Evolutionary conservation across 1,284 basidiomycete species (phyloP).

Genomic region (Anthracocystis walkeri): DNA sequence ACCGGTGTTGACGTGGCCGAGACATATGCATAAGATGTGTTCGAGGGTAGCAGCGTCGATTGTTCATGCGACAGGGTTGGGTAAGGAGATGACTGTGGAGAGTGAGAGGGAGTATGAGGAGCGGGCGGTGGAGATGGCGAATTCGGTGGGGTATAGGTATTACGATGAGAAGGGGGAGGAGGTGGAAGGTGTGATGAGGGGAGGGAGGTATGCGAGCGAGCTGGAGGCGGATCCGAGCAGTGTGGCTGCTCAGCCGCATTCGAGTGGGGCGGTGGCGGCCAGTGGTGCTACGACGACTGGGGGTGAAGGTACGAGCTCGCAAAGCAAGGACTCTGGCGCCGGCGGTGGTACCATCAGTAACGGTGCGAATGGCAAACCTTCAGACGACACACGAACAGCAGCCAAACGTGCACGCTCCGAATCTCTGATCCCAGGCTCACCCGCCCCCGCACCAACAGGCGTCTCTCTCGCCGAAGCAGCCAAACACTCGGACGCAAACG

Average conservation of each 20-base stretch:
- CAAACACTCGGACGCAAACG: slow-evolving; percentile 30
- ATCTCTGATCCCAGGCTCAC: slow-evolving; percentile 17
- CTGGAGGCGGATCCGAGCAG: slow-evolving; percentile 44
- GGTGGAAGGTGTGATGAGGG: slow-evolving; percentile 10
- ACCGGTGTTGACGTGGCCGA: slow-evolving; percentile 76
- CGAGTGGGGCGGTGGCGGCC: slow-evolving; percentile 5
- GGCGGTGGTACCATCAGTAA: too few relatives aligned
- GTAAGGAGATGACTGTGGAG: slow-evolving; percentile 74
- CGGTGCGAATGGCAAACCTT: background rate
- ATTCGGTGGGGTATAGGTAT: slow-evolving; percentile 69
- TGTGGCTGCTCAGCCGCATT: slow-evolving; percentile 43
- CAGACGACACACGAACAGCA: slow-evolving; percentile 1
- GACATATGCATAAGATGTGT: slow-evolving; percentile 75
- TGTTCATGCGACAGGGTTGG: slow-evolving; percentile 75
- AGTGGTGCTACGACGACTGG: background rate
- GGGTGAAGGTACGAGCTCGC: background rate
- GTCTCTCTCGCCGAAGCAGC: slow-evolving; percentile 46
- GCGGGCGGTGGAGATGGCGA: slow-evolving; percentile 73
- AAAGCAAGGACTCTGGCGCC: background rate
- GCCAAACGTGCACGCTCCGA: slow-evolving; percentile 26
- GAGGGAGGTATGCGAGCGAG: slow-evolving; percentile 33
- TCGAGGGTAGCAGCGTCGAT: slow-evolving; percentile 76
- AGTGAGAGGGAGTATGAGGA: slow-evolving; percentile 74
- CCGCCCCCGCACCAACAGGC: slow-evolving; percentile 46
- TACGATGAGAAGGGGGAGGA: slow-evolving; percentile 29